Percentiles rank a stretch among this genome's conserved stretches.
phyloP scores from a whole-genome alignment of 2,329 filamentous ascomycete species.

The Xylariaceae sp. region DNA sequence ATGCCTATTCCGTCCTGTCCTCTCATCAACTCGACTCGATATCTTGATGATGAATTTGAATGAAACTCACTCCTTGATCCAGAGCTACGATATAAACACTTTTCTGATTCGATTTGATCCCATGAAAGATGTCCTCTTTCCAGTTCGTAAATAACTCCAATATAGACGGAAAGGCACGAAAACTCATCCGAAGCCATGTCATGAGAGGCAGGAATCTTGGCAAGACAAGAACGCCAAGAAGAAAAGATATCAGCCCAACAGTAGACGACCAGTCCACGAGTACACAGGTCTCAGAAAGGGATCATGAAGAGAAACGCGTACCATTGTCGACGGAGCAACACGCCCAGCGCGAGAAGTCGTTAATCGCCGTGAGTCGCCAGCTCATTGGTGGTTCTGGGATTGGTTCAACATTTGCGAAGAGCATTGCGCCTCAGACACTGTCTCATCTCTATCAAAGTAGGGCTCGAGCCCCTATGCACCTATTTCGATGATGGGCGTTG shows the following conservation, averaged over 20 bases:
- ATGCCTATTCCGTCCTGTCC: too few relatives aligned
- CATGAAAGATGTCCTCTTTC: slow-evolving; percentile 11
- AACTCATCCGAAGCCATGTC: slow-evolving; percentile 22
- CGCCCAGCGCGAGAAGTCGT: background rate
- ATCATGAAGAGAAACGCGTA: background rate
- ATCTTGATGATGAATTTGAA: too few relatives aligned
- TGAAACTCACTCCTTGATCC: too few relatives aligned
- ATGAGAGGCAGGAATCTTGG: slow-evolving; percentile 21
- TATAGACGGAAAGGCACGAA: slow-evolving; percentile 15
- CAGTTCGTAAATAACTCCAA: slow-evolving; percentile 16
- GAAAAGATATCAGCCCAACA: background rate
- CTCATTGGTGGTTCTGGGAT: slow-evolving; percentile 5
- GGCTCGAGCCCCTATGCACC: too few relatives aligned
- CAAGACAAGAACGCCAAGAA: slow-evolving; percentile 11
- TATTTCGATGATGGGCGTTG: too few relatives aligned
- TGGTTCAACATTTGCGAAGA: background rate
- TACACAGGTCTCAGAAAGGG: background rate
- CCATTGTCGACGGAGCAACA: background rate
- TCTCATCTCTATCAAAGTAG: background rate
- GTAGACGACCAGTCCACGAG: background rate
- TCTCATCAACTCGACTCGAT: too few relatives aligned
- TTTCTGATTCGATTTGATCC: too few relatives aligned
- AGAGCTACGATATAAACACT: too few relatives aligned
- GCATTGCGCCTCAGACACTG: slow-evolving; percentile 3
- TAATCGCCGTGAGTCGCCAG: slow-evolving; percentile 7